These are phyloP conservation scores for Dendryphion nanum DNA, from an alignment of 2,329 filamentous ascomycete genomes.

Conservation along the genomic window DNA sequence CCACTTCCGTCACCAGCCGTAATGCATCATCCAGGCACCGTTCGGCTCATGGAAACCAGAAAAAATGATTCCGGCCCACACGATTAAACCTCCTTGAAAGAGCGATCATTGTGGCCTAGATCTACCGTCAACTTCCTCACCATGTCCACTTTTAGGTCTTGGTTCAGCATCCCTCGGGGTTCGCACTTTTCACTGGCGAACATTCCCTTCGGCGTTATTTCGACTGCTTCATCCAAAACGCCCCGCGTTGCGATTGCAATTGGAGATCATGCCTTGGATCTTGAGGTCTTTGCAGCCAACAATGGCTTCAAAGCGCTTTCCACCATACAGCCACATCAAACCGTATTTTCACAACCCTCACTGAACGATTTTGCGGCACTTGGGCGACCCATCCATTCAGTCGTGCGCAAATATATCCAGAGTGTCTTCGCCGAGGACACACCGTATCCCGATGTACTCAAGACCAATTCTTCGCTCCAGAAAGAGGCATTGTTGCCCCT, in stretches of 20 bases:
- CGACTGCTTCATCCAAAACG: conserved; percentile 54
- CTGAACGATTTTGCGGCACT: conserved; percentile 74
- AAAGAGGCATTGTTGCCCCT: conserved; percentile 59
- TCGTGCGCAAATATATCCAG: conserved; percentile 69
- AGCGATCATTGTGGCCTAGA: too few relatives aligned
- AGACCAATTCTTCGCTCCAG: conserved; percentile 59
- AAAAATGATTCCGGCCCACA: too few relatives aligned
- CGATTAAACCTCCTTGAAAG: too few relatives aligned
- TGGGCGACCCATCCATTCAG: conserved; percentile 64
- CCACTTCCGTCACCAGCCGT: too few relatives aligned
- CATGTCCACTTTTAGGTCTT: conserved; percentile 47
- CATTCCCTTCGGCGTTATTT: conserved; percentile 81
- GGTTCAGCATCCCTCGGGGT: conserved; percentile 58
- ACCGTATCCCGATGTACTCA: conserved; percentile 59
- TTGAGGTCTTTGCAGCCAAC: conserved; percentile 59
- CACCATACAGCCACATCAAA: conserved; percentile 55
- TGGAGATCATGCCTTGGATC: conserved; percentile 69
- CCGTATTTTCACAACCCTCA: conserved; percentile 63
- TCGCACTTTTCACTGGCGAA: conserved; percentile 76
- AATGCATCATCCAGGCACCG: too few relatives aligned
- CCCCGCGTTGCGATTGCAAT: conserved; percentile 70
- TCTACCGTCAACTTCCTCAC: conserved; percentile 2
- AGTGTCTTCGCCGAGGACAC: conserved; percentile 62
- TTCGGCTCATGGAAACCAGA: too few relatives aligned
- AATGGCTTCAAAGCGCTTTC: conserved; percentile 61